Evolutionary conservation across 805 yeast species (phyloP).

Genomic region (Yarrowia divulgata): DNA sequence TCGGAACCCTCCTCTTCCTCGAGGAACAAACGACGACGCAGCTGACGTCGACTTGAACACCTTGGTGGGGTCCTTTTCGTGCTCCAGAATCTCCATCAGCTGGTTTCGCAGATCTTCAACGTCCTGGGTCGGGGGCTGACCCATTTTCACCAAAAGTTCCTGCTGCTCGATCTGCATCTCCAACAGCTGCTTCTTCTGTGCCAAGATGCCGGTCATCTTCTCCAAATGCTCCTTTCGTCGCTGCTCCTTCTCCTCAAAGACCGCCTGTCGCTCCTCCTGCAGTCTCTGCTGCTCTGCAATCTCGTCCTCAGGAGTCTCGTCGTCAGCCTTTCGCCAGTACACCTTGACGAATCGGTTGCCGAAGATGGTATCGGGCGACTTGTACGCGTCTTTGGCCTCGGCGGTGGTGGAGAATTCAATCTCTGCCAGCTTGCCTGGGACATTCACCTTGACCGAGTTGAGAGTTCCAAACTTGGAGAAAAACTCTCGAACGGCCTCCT

Average conservation of each 20-base stretch:
- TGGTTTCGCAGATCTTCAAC: slow-evolving; percentile 48
- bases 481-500: slow-evolving; percentile 49
- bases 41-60: slow-evolving; percentile 19
- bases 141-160: slow-evolving; percentile 43
- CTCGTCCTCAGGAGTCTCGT: slow-evolving; percentile 48
- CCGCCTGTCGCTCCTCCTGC: slow-evolving; percentile 54
- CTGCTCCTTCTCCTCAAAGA: slow-evolving; percentile 53
- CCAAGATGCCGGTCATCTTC: slow-evolving; percentile 50
- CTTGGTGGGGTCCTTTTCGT: slow-evolving; percentile 28
- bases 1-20: slow-evolving; percentile 22
- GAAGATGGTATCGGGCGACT: slow-evolving; percentile 56
- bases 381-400: slow-evolving; percentile 56
- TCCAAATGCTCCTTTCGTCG: slow-evolving; percentile 51
- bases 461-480: slow-evolving; percentile 56
- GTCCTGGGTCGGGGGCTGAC: slow-evolving; percentile 43
- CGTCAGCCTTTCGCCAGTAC: slow-evolving; percentile 51
- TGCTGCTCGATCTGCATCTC: slow-evolving; percentile 48
- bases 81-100: slow-evolving; percentile 47
- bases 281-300: slow-evolving; percentile 52
- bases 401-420: slow-evolving; percentile 53
- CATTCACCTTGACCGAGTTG: slow-evolving; percentile 48
- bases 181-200: slow-evolving; percentile 52
- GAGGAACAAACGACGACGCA: background rate
- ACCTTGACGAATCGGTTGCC: slow-evolving; percentile 60
- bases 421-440: slow-evolving; percentile 50